These are phyloP conservation scores for Blastobotrys elegans DNA, from an alignment of 1,139 yeast genomes.

Conservation along the genomic window DNA sequence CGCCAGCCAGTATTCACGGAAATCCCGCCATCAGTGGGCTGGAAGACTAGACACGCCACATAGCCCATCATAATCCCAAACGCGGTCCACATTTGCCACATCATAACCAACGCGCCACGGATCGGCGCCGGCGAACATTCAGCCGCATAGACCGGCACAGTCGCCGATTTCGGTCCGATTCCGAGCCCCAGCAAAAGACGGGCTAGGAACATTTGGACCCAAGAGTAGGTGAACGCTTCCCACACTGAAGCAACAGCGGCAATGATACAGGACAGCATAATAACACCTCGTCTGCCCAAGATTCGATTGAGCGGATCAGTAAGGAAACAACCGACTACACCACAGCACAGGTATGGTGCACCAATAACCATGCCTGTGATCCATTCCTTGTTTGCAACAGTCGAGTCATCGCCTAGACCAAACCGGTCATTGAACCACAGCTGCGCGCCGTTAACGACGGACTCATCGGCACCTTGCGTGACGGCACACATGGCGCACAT, in stretches of 20 bases:
- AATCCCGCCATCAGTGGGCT: conserved; percentile 38
- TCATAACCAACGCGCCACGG: conserved; percentile 78
- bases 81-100: conserved; percentile 89
- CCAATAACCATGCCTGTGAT: conserved; percentile 72
- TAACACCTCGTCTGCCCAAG: conserved; percentile 70
- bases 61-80: conserved; percentile 82
- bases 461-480: conserved; percentile 90
- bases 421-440: conserved; percentile 54
- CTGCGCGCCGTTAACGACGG: conserved; percentile 81
- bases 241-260: conserved; percentile 70
- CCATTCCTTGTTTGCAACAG: conserved; percentile 38
- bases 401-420: conserved; percentile 24
- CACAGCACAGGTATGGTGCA: conserved; percentile 76
- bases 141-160: conserved; percentile 78
- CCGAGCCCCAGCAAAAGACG: conserved; percentile 72
- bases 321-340: conserved; percentile 66
- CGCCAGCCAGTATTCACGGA: conserved; percentile 56
- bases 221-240: conserved; percentile 65
- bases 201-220: conserved; percentile 75
- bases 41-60: conserved; percentile 61
- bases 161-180: conserved; percentile 74
- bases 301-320: conserved; percentile 61
- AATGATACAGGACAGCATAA: conserved; percentile 60
- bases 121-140: conserved; percentile 74
- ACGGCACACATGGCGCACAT: conserved; percentile 86